Percentiles rank a stretch among this genome's conserved stretches.
These are phyloP conservation scores for Backusella macrospora DNA, from an alignment of 192 early-diverging fungal species.

Conservation along the genomic window DNA sequence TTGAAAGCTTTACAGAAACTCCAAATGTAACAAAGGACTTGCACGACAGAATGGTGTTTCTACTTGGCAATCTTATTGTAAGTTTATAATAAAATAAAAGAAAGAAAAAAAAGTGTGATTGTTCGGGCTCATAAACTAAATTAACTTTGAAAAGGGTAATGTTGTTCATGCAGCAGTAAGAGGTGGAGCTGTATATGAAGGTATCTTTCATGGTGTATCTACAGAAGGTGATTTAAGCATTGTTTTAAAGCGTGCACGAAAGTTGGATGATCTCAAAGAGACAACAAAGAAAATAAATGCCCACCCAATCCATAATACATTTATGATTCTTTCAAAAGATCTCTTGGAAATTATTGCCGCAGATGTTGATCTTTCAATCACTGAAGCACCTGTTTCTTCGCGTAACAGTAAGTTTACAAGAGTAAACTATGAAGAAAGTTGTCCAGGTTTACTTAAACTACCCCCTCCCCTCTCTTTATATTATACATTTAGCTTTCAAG, in stretches of 20 bases:
- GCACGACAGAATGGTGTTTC: slow-evolving; percentile 69
- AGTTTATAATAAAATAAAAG: slow-evolving; percentile 24
- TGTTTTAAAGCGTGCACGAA: slow-evolving; percentile 60
- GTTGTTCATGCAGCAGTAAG: slow-evolving; percentile 61
- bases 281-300: slow-evolving; percentile 40
- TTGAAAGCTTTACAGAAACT: not conserved
- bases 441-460: not conserved
- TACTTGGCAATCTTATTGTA: slow-evolving; percentile 70
- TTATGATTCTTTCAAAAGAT: slow-evolving; percentile 72
- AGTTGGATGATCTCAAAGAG: slow-evolving; percentile 31
- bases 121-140: too few relatives aligned
- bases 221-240: slow-evolving; percentile 67
- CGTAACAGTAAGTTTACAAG: slow-evolving; percentile 50
- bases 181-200: slow-evolving; percentile 65
- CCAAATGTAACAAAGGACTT: slow-evolving; percentile 43
- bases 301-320: slow-evolving; percentile 42
- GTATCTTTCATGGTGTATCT: slow-evolving; percentile 66
- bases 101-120: not conserved
- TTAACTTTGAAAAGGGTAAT: too few relatives aligned
- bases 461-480: too few relatives aligned
- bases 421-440: not conserved
- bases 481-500: slow-evolving; percentile 61
- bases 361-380: slow-evolving; percentile 54
- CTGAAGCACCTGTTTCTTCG: slow-evolving; percentile 42
- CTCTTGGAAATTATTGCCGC: slow-evolving; percentile 56